Evolutionary conservation across 225 moss, liverwort and hornwort genomes (phyloP).

Genomic region (Bryoerythrophyllum caledonicum): DNA sequence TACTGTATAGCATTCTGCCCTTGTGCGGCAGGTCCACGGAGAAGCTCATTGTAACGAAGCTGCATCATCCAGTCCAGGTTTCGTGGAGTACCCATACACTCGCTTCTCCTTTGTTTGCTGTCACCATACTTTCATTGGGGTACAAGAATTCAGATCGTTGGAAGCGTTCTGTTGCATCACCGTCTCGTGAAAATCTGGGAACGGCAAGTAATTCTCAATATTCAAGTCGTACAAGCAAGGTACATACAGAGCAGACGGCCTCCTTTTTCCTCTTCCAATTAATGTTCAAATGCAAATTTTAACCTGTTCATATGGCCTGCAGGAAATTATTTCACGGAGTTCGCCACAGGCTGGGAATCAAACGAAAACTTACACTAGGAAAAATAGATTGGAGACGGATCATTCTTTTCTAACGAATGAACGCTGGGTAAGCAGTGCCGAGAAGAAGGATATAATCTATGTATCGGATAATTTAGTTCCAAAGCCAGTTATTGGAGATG

Average conservation of each 20-base stretch:
- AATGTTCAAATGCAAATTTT: not conserved
- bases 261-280: not conserved
- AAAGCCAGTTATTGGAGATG: slow-evolving; percentile 9
- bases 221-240: slow-evolving; percentile 30
- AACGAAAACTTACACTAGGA: slow-evolving; percentile 23
- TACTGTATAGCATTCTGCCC: slow-evolving; percentile 13
- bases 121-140: slow-evolving; percentile 14
- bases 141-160: slow-evolving; percentile 22
- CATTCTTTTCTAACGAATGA: slow-evolving; percentile 7
- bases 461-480: not conserved
- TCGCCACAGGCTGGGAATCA: slow-evolving; percentile 12
- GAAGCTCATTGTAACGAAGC: slow-evolving; percentile 23
- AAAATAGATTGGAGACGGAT: slow-evolving; percentile 21
- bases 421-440: not conserved
- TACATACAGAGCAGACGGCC: slow-evolving; percentile 1
- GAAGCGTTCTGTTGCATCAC: slow-evolving; percentile 22
- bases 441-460: slow-evolving; percentile 7
- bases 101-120: slow-evolving; percentile 21
- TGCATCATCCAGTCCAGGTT: slow-evolving; percentile 23
- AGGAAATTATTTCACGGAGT: slow-evolving; percentile 23
- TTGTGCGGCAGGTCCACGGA: slow-evolving; percentile 24
- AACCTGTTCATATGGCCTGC: slow-evolving; percentile 3
- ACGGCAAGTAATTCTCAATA: slow-evolving; percentile 21
- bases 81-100: slow-evolving; percentile 14
- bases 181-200: slow-evolving; percentile 20